A percentile compares a stretch with the other conserved stretches of the same genome.
phyloP scores from a whole-genome alignment of 345 rosid species.

The Arabidopsis thaliana region TAIR10.1 NC_003076.8:6139501-6140000 shows the following conservation, averaged over 20 bases:
- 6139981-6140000: conserved; percentile 97
- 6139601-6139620: conserved; percentile 63
- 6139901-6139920: conserved; percentile 12
- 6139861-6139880: conserved; percentile 57
- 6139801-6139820: conserved; percentile 74
- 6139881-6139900: background rate
- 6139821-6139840: conserved; percentile 91
- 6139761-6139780: conserved; percentile 50
- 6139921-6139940: conserved; percentile 34
- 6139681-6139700: conserved; percentile 90
- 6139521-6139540: conserved; percentile 37
- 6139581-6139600: conserved; percentile 68
- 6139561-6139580: conserved; percentile 49
- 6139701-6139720: conserved; percentile 98
- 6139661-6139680: conserved; percentile 84
- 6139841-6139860: conserved; percentile 88
- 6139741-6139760: conserved; percentile 75
- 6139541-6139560: conserved; percentile 42
- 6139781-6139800: conserved; percentile 97
- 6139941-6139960: conserved; percentile 69
- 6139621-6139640: conserved; percentile 52
- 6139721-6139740: conserved; percentile 94
- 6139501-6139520: conserved; percentile 48
- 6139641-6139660: conserved; percentile 67
- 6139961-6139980: conserved; percentile 95